Base-by-base conservation (phyloP, 495 filamentous ascomycete genomes). In the Trichocladium antarcticum region DNA sequence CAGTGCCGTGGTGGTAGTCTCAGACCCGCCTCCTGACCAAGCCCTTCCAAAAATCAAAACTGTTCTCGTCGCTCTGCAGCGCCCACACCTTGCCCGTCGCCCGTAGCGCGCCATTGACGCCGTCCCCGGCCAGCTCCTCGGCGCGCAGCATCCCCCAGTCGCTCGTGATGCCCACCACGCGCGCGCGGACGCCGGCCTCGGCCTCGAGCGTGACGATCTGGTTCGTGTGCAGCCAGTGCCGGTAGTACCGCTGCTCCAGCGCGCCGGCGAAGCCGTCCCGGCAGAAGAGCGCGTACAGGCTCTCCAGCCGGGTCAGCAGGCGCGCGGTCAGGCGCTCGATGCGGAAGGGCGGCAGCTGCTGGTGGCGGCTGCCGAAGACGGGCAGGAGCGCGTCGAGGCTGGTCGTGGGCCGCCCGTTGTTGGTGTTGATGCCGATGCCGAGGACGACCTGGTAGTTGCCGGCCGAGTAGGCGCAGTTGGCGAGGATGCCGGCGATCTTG, bases 11-110 rank as follows among this genome's bases (percentile, higher is more conserved):
- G n/a, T n/a, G n/a, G n/a, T n/a, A n/a, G 35, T 14, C 28, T 53
- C 49, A 88, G 7, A 84, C 61, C 74, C 92, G 96, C 61, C 82
- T 75, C 75, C 78, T 88, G 41, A 98, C 66, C 65, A 99, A 62
- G 0, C 92, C 92, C 61, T 74, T 82, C 65, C 95, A 90, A 68
- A 96, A 99, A 69, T 99, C 93, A 71, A 99, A 99, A 68, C 88
- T 95, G 58, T 99, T 99, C 59, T 87, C 87, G 58, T 99, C 92
- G 64, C 85, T 96, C 70, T 96, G 89, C 65, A 98, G 68, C 60
- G 83, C 78, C 74, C 80, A 89, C 37, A 84, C 71, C 63, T 76
- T 82, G 1, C 90, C 89, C 9, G 87, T 96, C 1, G 70, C 62
- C 50, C 79, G 66, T 50, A 54, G 37, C 10, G 49, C 54, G 6